Conservation (phyloP, 192 early-diverging fungal species). For the Linnemannia elongata region DNA sequence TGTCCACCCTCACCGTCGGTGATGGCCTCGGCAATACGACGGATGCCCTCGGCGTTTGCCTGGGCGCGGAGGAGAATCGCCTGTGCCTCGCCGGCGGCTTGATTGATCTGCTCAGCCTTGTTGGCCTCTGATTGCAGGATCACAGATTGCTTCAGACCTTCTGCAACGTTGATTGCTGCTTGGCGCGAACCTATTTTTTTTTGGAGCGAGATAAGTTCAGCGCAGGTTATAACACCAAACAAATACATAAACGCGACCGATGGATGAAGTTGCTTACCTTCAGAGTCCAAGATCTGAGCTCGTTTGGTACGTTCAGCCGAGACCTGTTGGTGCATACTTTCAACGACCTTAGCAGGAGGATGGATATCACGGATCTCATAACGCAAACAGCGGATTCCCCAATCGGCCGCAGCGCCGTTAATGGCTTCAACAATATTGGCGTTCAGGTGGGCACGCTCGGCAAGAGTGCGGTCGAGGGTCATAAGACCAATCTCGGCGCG, state of each 20-base stretch:
- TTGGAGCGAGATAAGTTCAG: too few relatives aligned
- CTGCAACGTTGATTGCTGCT: slow-evolving; percentile 96
- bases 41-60: slow-evolving; percentile 85
- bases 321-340: slow-evolving; percentile 98
- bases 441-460: slow-evolving; percentile 93
- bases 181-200: slow-evolving; percentile 71
- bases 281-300: slow-evolving; percentile 90
- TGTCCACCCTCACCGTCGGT: slow-evolving; percentile 67
- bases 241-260: too few relatives aligned
- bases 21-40: slow-evolving; percentile 82
- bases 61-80: slow-evolving; percentile 86
- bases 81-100: slow-evolving; percentile 88
- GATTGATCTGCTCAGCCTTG: slow-evolving; percentile 88
- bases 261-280: slow-evolving; percentile 52
- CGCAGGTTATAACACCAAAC: too few relatives aligned
- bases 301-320: slow-evolving; percentile 95
- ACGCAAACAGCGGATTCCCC: slow-evolving; percentile 95
- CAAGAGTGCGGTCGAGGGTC: slow-evolving; percentile 94
- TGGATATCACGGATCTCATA: slow-evolving; percentile 97
- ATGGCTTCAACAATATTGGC: slow-evolving; percentile 95
- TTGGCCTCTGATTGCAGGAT: slow-evolving; percentile 96
- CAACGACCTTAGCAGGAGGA: slow-evolving; percentile 92
- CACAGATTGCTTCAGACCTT: slow-evolving; percentile 89
- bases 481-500: slow-evolving; percentile 97
- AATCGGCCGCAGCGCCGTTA: slow-evolving; percentile 89